Conservation (phyloP, 345 rosid species). For the Conringia planisiliqua region DNA sequence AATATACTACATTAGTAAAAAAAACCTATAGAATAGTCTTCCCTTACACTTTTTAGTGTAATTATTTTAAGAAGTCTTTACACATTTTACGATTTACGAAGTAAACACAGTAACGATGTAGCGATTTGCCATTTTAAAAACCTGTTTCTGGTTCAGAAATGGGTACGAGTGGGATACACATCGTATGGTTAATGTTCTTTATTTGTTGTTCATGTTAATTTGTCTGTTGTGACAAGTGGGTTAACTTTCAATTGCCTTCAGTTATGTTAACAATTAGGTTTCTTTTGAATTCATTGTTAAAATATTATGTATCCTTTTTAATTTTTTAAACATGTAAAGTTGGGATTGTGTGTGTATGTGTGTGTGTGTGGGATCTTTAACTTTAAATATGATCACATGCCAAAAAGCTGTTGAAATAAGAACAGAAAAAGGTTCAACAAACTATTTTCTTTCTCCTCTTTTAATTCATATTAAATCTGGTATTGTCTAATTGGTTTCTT, state of each 20-base stretch:
- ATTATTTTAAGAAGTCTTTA: background rate
- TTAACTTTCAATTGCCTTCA: slow-evolving; percentile 14
- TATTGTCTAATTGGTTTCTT: slow-evolving; percentile 10
- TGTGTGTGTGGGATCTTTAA: slow-evolving; percentile 14
- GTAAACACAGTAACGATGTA: background rate
- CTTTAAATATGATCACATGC: slow-evolving; percentile 28
- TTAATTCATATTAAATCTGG: slow-evolving; percentile 4
- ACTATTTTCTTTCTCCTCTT: background rate
- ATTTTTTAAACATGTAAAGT: slow-evolving; percentile 21
- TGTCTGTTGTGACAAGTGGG: slow-evolving; percentile 34
- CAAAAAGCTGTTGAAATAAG: slow-evolving; percentile 18
- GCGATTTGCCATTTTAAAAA: background rate
- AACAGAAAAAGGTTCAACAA: slow-evolving; percentile 2
- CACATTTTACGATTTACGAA: background rate
- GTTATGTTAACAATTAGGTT: slow-evolving; percentile 11
- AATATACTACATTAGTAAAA: background rate
- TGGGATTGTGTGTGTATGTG: background rate
- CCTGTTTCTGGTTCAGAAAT: slow-evolving; percentile 6
- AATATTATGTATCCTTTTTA: background rate
- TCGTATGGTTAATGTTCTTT: slow-evolving; percentile 14
- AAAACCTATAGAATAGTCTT: background rate
- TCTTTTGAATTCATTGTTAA: slow-evolving; percentile 18
- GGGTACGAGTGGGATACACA: slow-evolving; percentile 15
- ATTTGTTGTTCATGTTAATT: background rate
- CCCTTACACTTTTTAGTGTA: background rate